phyloP scores from a whole-genome alignment of 352 stramenopile species.

The Globisporangium viniferum region DNA sequence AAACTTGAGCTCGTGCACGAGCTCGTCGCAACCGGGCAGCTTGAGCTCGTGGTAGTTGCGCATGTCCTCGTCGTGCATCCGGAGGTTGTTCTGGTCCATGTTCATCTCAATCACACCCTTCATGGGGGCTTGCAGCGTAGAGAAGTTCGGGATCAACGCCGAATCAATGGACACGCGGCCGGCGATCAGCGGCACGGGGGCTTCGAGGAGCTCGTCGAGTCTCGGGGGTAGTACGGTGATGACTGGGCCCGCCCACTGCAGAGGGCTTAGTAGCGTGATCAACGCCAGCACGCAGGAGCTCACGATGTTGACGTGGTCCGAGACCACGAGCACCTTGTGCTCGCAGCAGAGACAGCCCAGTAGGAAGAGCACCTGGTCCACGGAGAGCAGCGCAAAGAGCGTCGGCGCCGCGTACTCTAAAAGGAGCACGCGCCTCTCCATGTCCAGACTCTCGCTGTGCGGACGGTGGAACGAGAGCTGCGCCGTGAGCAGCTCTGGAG shows the following conservation, averaged over 20 bases:
- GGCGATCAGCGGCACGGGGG: constrained; percentile 72
- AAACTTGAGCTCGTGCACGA: constrained; percentile 66
- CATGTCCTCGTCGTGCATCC: constrained; percentile 78
- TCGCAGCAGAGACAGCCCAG: constrained; percentile 75
- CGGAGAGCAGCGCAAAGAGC: constrained; percentile 67
- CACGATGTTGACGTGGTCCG: constrained; percentile 69
- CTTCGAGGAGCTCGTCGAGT: constrained; percentile 70
- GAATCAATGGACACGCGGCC: constrained; percentile 67
- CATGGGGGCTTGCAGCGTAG: constrained; percentile 56
- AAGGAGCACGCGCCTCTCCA: constrained; percentile 58
- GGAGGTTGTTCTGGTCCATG: constrained; percentile 72
- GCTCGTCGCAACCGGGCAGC: constrained; percentile 62
- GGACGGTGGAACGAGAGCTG: constrained; percentile 74
- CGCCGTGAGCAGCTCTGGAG: constrained; percentile 54
- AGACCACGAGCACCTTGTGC: constrained; percentile 73
- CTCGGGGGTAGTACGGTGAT: constrained; percentile 68
- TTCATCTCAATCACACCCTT: constrained; percentile 78
- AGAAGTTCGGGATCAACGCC: constrained; percentile 40
- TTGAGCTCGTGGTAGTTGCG: constrained; percentile 74
- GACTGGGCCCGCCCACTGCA: constrained; percentile 76
- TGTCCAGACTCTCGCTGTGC: constrained; percentile 51
- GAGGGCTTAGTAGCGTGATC: constrained; percentile 58
- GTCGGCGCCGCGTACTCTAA: constrained; percentile 70
- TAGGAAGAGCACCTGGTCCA: constrained; percentile 79
- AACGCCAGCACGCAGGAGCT: constrained; percentile 74